A percentile compares a stretch with the other conserved stretches of the same genome.
phyloP scores from a whole-genome alignment of 371 early-diverging fungal genomes.

The Apophysomyces trapeziformis region DNA sequence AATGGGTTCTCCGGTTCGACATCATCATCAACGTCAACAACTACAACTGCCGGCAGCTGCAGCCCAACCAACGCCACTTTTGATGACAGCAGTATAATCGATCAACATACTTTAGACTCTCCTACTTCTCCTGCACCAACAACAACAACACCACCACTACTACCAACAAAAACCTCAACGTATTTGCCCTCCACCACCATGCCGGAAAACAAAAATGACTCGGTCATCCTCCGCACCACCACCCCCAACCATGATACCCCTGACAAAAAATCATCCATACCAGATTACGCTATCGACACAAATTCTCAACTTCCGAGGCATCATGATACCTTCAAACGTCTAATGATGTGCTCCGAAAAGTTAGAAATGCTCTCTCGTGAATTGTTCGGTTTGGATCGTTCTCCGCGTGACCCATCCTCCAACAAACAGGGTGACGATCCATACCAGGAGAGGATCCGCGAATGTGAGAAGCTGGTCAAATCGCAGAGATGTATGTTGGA shows the following conservation, averaged over 20 bases:
- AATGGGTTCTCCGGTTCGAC: constrained; percentile 6
- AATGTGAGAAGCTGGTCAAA: constrained; percentile 19
- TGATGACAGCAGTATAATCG: constrained; percentile 12
- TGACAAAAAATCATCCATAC: background rate
- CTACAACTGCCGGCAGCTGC: constrained; percentile 11
- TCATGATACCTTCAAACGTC: constrained; percentile 10
- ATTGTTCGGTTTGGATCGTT: constrained; percentile 10
- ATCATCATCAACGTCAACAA: constrained; percentile 10
- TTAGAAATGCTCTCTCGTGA: constrained; percentile 21
- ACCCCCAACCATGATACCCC: background rate
- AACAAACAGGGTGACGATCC: background rate
- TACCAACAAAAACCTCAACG: background rate
- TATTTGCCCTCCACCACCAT: constrained; percentile 5
- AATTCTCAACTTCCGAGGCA: background rate
- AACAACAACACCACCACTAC: background rate
- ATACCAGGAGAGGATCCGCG: constrained; percentile 16
- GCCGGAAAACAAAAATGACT: background rate
- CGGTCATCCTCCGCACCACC: background rate
- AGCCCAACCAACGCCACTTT: constrained; percentile 13
- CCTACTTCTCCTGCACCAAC: constrained; percentile 5
- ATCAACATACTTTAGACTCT: background rate
- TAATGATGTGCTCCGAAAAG: constrained; percentile 16
- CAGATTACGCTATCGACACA: constrained; percentile 13
- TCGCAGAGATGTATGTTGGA: constrained; percentile 23
- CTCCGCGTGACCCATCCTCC: background rate